Evolutionary conservation across 768 basidiomycete genomes (phyloP), one percentile per base, ranked within the genome.

Genomic region (Naganishia antarctica): DNA sequence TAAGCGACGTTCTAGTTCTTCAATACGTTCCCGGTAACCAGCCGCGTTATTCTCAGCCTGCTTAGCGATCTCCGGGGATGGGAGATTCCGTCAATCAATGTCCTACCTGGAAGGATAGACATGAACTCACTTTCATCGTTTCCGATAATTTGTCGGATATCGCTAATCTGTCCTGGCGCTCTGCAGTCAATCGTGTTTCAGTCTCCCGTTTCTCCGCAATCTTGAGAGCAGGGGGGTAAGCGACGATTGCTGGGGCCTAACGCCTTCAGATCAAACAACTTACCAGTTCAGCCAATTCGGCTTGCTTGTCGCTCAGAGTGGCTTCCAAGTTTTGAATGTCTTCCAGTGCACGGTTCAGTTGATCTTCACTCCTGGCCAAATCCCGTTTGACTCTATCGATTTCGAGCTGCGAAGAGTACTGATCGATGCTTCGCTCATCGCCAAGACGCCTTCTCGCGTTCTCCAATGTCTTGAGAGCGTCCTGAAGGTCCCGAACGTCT

Each of bases 391-490:
- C 79, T 2, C 91, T 80, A 67, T 97, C 94, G 0, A 89, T 81
- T 76, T 99, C 93, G 21, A 97, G 83, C 74, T 96, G 90, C 32
- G 97, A 79, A 0, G 89, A 89, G 80, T 91, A 90, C 46, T 85
- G 82, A 25, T 91, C 87, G 2, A 86, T 87, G 0, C 87, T 87
- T 71, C 88, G 88, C 13, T 86, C 85, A 78, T 94, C 90, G 23
- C 93, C 93, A 0, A 87, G 82, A 63, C 85, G 82, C 78, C 87
- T 86, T 25, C 86, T 85, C 75, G 92, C 90, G 29, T 81, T 80
- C 72, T 96, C 91, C 49, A 89, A 76, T 0, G 80, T 76, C 67
- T 84, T 83, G n/a, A 96, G 79, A 0, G 86, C 86, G 7, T 76
- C 77, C 71, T 96, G 89, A 2, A 96, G 83, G 0, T 84, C 82